phyloP scores from a whole-genome alignment of 2,329 filamentous ascomycete species.

The Penicillium griseofulvum region DNA sequence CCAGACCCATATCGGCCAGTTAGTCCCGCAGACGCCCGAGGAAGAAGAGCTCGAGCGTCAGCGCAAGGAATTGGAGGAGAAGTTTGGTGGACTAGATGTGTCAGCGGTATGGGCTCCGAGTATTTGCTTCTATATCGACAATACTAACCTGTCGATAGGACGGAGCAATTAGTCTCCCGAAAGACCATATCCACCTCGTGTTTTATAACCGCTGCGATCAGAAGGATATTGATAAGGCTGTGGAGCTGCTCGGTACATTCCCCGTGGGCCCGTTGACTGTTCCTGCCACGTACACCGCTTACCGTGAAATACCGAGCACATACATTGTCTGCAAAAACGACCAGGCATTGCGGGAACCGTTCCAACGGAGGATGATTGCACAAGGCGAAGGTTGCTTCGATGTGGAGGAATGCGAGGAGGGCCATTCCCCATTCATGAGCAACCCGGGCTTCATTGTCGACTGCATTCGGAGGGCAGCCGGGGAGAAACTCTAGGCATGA shows the following conservation, averaged over 20 bases:
- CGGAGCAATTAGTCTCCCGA: constrained; percentile 21
- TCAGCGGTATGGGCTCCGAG: constrained; percentile 13
- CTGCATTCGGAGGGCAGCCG: constrained; percentile 26
- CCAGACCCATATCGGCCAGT: constrained; percentile 23
- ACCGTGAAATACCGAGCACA: constrained; percentile 28
- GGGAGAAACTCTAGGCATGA: constrained; percentile 11
- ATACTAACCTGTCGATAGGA: constrained; percentile 16
- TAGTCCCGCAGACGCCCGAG: constrained; percentile 23
- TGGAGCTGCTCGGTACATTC: constrained; percentile 24
- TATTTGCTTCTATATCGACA: background rate
- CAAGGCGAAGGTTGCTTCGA: constrained; percentile 25
- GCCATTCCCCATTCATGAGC: constrained; percentile 30
- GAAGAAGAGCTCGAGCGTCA: constrained; percentile 23
- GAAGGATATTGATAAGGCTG: constrained; percentile 23
- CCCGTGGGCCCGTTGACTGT: constrained; percentile 23
- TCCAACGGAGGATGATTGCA: constrained; percentile 30
- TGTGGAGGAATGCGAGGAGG: constrained; percentile 30
- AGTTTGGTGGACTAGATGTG: constrained; percentile 18
- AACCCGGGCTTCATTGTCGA: constrained; percentile 26
- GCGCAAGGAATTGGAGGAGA: constrained; percentile 13
- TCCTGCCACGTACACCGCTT: constrained; percentile 30
- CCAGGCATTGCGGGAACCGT: constrained; percentile 16
- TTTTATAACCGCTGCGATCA: constrained; percentile 28
- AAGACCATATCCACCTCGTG: constrained; percentile 14
- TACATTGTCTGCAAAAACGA: constrained; percentile 33